phyloP scores from a whole-genome alignment of 1,139 yeast genomes.

The Debaryomycetaceae sp. region DNA sequence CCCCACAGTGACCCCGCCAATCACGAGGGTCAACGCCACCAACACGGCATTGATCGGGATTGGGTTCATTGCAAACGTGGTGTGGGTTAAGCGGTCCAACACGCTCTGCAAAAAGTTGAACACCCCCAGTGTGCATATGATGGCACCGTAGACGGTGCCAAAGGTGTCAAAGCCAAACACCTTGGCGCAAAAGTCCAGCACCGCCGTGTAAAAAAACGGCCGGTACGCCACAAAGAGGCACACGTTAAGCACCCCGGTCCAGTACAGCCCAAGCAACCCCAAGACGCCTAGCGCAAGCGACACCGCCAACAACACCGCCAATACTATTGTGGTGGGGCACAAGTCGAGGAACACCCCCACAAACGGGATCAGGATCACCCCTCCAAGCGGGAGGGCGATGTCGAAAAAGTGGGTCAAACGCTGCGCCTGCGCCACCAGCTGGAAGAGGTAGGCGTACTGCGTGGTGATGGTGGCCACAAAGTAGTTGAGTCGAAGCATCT shows the following conservation, averaged over 20 bases:
- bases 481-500: conserved; percentile 43
- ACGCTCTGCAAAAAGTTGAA: conserved; percentile 69
- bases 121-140: conserved; percentile 76
- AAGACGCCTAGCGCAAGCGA: conserved; percentile 35
- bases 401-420: conserved; percentile 35
- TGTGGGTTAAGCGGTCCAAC: conserved; percentile 68
- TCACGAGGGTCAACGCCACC: conserved; percentile 22
- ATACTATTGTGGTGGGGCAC: conserved; percentile 31
- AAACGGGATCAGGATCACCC: conserved; percentile 39
- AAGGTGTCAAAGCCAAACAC: conserved; percentile 91
- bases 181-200: conserved; percentile 86
- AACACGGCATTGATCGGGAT: conserved; percentile 42
- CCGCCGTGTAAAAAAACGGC: conserved; percentile 78
- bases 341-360: conserved; percentile 39
- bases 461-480: conserved; percentile 44
- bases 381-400: conserved; percentile 44
- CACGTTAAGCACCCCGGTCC: conserved; percentile 30
- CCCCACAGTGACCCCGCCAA: conserved; percentile 27
- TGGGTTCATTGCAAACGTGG: conserved; percentile 66
- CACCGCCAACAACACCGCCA: conserved; percentile 24
- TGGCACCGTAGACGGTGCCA: conserved; percentile 87
- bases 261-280: conserved; percentile 30
- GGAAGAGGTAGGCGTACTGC: conserved; percentile 40
- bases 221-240: conserved; percentile 38
- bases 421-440: conserved; percentile 23